Base-by-base conservation (phyloP, 2,329 filamentous ascomycete species). In the Xylaria sp. region DNA sequence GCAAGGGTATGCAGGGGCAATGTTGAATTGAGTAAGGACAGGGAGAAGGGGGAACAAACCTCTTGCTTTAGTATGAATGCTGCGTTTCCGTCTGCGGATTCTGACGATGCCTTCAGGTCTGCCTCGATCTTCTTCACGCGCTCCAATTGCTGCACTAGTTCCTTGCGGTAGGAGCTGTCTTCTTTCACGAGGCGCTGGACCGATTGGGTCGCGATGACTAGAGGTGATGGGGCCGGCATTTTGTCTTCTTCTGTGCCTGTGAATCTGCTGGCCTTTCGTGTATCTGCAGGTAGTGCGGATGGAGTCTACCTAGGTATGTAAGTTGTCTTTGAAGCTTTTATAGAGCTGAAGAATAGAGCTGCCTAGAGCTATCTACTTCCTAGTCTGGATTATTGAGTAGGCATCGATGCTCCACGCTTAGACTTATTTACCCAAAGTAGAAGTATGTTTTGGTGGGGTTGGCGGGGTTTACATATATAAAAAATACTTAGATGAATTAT, bases 141-240 rank as follows among this genome's bases (percentile, higher is more conserved):
- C 68, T 86, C 85, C 73, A 92, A 85, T 78, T 98, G 94, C 71
- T 90, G 84, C 70, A 86, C 83, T 22, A 94, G 86, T 79, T 99
- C 96, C 77, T 91, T 91, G 84, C 94, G 91, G 82, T 99, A 98
- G 74, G 90, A 95, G 44, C 87, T 84, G 79, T 97, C 93, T 80
- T 99, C 96, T 80, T 97, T 97, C 72, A 97, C 88, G 54, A 98
- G 87, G 66, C 96, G 93, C 74, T 87, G 85, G 72, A 98, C 88
- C 22, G 93, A 89, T 68, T 90, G 88, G 27, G 92, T 96, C 50
- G 91, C 89, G 77, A 97, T 96, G 74, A 88, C 81, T 78, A 97
- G 88, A 73, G 90, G 86, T 0, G 90, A 89, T 50, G 92, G 92
- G 36, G 93, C 86, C 3, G 92, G 86, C 94, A 97, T 97, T 56